Percentiles rank a stretch among this genome's conserved stretches.
These are phyloP conservation scores for Penicillium waksmanii DNA, from an alignment of 495 filamentous ascomycete species.

Conservation along the genomic window DNA sequence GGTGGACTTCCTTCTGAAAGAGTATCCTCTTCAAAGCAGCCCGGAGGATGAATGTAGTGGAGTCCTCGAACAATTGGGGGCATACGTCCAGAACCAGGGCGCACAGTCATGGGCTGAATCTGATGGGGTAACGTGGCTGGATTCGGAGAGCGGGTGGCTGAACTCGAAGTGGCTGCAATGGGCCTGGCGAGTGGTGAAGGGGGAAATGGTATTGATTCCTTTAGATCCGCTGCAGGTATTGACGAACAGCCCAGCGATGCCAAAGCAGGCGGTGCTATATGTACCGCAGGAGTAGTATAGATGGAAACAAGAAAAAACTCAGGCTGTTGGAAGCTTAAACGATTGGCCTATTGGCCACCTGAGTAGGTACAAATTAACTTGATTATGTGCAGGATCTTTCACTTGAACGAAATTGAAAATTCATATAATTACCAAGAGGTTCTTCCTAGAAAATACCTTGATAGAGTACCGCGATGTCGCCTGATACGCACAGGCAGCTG, in stretches of 20 bases:
- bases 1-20: constrained; percentile 41
- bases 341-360: background rate
- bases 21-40: constrained; percentile 28
- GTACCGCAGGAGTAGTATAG: constrained; percentile 36
- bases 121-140: constrained; percentile 28
- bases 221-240: constrained; percentile 42
- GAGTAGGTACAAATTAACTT: too few species aligned
- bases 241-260: constrained; percentile 30
- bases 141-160: constrained; percentile 41
- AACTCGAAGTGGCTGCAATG: constrained; percentile 47
- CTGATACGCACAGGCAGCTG: too few species aligned
- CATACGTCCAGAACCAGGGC: constrained; percentile 26
- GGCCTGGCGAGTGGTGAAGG: constrained; percentile 43
- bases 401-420: too few species aligned
- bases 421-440: too few species aligned
- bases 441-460: too few species aligned
- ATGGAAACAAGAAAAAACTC: background rate
- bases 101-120: constrained; percentile 13
- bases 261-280: constrained; percentile 45
- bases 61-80: constrained; percentile 19
- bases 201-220: constrained; percentile 44
- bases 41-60: constrained; percentile 25
- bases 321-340: background rate
- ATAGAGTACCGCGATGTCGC: too few species aligned
- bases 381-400: too few species aligned